Conservation (phyloP, 1,139 yeast species). For the Hansenula sp. region DNA sequence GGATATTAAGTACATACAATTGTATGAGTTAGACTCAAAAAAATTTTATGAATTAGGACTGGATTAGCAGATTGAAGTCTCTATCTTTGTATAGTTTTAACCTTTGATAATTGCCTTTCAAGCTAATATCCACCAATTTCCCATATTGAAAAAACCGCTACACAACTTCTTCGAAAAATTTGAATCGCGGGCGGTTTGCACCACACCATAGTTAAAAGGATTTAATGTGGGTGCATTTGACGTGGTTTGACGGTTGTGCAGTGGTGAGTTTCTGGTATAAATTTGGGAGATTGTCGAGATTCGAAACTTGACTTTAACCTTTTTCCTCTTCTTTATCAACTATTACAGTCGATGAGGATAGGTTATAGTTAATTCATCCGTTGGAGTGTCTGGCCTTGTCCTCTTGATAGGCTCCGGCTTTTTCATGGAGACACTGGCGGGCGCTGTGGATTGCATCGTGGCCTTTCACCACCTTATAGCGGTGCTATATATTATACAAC, state of each 20-base stretch:
- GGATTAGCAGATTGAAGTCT: conserved; percentile 1
- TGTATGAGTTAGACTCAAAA: neutral
- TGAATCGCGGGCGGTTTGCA: too few relatives aligned
- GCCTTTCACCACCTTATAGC: conserved; percentile 37
- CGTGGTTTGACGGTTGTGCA: neutral
- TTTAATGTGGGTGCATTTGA: neutral
- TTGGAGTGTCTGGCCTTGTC: conserved; percentile 33
- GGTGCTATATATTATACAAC: conserved; percentile 22
- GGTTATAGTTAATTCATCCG: conserved; percentile 43
- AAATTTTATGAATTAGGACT: neutral
- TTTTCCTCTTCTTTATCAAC: conserved; percentile 42
- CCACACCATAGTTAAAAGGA: neutral
- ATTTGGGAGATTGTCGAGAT: neutral
- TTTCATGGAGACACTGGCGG: conserved; percentile 20
- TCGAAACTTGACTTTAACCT: neutral
- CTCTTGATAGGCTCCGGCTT: conserved; percentile 7
- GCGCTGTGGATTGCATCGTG: conserved; percentile 37
- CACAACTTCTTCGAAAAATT: too few relatives aligned
- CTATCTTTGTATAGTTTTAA: neutral
- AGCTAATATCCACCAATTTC: neutral
- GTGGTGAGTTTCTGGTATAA: neutral
- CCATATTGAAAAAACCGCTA: too few relatives aligned
- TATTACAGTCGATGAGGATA: conserved; percentile 65
- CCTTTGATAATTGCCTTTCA: neutral
- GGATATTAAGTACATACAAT: neutral